Evolutionary conservation across 2,329 filamentous ascomycete genomes (phyloP).

Genomic region (Hyphodiscus sp.): DNA sequence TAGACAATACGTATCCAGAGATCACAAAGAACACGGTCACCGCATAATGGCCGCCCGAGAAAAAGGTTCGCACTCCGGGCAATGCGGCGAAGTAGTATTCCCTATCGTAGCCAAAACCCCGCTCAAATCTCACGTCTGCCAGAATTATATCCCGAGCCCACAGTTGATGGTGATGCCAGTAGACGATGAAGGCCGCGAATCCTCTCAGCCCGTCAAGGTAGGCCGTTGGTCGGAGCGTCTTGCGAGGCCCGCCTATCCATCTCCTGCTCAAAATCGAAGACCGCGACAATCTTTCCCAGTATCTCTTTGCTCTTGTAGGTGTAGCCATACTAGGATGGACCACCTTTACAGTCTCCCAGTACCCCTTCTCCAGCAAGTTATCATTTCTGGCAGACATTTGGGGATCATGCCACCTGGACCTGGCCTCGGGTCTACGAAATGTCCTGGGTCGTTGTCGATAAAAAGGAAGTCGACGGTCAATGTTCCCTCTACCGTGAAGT

Average conservation of each 20-base stretch:
- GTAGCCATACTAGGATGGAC: neutral
- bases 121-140: constrained; percentile 6
- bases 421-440: neutral
- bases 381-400: neutral
- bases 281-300: constrained; percentile 4
- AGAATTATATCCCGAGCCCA: constrained; percentile 5
- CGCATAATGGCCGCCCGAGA: constrained; percentile 54
- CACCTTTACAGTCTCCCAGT: neutral
- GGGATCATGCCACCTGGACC: neutral
- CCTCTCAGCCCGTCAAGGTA: constrained; percentile 43
- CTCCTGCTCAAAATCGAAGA: constrained; percentile 2
- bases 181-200: constrained; percentile 41
- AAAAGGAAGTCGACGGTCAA: neutral
- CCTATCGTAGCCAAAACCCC: constrained; percentile 7
- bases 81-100: constrained; percentile 39
- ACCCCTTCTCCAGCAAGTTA: neutral
- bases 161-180: constrained; percentile 28
- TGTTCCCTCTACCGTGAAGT: neutral
- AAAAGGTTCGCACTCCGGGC: constrained; percentile 52
- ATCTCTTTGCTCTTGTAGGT: constrained; percentile 1
- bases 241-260: constrained; percentile 1
- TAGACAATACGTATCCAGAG: constrained; percentile 40
- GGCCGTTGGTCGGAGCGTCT: constrained; percentile 5
- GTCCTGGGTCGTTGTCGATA: neutral
- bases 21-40: constrained; percentile 46